phyloP scores from a whole-genome alignment of 164 flowering plant genomes.

The Berberis thunbergii region DNA sequence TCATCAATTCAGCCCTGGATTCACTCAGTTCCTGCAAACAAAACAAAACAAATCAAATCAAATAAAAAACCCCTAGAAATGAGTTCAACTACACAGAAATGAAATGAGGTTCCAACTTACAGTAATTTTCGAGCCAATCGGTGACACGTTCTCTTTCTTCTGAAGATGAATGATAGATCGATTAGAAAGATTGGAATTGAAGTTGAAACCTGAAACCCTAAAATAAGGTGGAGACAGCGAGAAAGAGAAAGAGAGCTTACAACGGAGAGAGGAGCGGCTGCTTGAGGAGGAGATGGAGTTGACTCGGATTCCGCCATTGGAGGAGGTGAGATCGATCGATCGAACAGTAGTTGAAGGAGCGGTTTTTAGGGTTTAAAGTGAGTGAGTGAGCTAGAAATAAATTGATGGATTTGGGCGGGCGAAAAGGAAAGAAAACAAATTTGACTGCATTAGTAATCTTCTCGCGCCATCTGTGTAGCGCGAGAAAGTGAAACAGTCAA shows the following conservation, averaged over 20 bases:
- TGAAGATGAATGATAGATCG: conserved; percentile 31
- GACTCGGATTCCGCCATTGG: conserved; percentile 35
- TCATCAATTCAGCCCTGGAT: conserved; percentile 64
- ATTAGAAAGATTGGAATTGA: neutral
- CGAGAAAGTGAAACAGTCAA: too few relatives aligned
- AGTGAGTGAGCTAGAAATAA: too few relatives aligned
- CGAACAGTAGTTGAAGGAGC: conserved; percentile 7
- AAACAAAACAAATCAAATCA: neutral
- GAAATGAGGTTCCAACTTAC: conserved; percentile 18
- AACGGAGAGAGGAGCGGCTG: conserved; percentile 17
- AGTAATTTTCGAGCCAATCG: conserved; percentile 44
- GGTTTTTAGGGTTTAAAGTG: too few relatives aligned
- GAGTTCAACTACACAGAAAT: neutral
- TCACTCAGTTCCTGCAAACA: conserved; percentile 37
- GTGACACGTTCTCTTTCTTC: conserved; percentile 34
- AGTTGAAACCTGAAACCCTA: neutral
- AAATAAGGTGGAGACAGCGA: too few relatives aligned
- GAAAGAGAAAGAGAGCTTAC: conserved; percentile 1
- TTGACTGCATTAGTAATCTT: too few relatives aligned
- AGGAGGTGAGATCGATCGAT: conserved; percentile 3
- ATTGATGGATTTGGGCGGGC: too few relatives aligned
- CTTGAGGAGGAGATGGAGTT: conserved; percentile 19
- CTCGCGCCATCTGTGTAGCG: too few relatives aligned
- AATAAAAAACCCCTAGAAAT: neutral
- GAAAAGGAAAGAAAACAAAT: too few relatives aligned